Evolutionary conservation across 768 basidiomycete genomes (phyloP), one percentile per base, ranked within the genome.

Genomic region (Holtermannia corniformis): DNA sequence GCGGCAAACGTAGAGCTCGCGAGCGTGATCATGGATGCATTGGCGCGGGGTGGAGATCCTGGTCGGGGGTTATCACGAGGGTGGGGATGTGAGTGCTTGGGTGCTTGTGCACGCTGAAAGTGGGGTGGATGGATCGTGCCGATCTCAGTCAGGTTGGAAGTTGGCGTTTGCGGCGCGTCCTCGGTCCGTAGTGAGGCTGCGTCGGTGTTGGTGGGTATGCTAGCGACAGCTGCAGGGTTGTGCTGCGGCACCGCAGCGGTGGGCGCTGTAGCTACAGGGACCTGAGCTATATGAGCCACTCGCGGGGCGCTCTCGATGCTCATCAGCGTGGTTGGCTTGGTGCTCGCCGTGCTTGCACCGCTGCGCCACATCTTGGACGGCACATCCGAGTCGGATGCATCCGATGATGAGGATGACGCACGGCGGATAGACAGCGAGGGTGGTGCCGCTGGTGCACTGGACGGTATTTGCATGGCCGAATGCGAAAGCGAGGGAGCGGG

Each of bases 31-130:
- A 92, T 76, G 1, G 87, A 91, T 1, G 93, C 93, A 65, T 97
- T 91, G 65, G 92, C 90, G 43, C 82, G 76, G 0, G 93, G 92
- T 20, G 88, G 85, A 4, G 87, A 87, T 14, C 85, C 85, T 21
- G 95, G 93, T 21, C 87, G 82, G 1, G 93, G 93, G 66, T 99
- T 99, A 72, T 95, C 88, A 44, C 90, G 81, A 10, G 93, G 92
- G 73, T 96, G 90, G 50, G 88, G 89, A n/a, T 80, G 75, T 0
- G 90, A 89, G 68, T 93, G 89, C 28, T 85, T 78, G 0, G 92
- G 93, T 7, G 88, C 87, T 66, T 91, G 87, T 16, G 85, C 40
- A 37, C 28, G 42, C 20, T 25, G 40, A 3, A 16, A 13, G 23
- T 19, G 32, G 40, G 16, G n/a, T n/a, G n/a, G n/a, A n/a, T n/a